Evolutionary conservation across 2,329 filamentous ascomycete species (phyloP).

Genomic region (Xylaria multiplex): DNA sequence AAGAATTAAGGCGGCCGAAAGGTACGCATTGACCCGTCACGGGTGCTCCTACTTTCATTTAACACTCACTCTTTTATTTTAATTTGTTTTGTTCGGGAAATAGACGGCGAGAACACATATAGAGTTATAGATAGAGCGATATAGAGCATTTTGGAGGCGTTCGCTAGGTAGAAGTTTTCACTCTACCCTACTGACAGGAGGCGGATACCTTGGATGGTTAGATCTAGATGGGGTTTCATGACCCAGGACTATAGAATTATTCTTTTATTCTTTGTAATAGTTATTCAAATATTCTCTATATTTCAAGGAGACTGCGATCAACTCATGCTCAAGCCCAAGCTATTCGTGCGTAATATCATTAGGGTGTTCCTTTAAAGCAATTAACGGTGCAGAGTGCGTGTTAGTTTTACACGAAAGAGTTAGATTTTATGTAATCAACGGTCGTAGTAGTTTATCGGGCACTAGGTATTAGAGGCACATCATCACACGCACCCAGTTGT

Average conservation of each 20-base stretch:
- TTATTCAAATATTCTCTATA: too few relatives aligned
- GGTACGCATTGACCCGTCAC: not conserved
- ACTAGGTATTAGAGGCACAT: too few relatives aligned
- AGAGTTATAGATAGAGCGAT: constrained; percentile 1
- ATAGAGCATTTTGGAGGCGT: constrained; percentile 15
- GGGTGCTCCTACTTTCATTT: not conserved
- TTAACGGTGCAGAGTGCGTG: too few relatives aligned
- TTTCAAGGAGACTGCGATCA: not conserved
- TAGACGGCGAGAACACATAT: constrained; percentile 11
- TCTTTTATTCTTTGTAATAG: not conserved
- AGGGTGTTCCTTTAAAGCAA: too few relatives aligned
- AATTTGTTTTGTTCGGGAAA: constrained; percentile 11
- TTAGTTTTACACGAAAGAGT: too few relatives aligned
- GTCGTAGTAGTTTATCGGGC: too few relatives aligned
- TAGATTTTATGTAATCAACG: too few relatives aligned
- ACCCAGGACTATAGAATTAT: not conserved
- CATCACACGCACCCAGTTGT: too few relatives aligned
- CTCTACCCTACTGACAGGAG: not conserved
- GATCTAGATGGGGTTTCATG: not conserved
- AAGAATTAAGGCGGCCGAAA: not conserved
- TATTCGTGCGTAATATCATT: too few relatives aligned
- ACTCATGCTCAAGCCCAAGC: too few relatives aligned
- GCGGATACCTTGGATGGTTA: not conserved
- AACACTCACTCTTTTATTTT: constrained; percentile 7
- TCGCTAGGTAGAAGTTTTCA: not conserved